These are phyloP conservation scores for Erodium chrysanthum DNA, from an alignment of 441 rosid species.

Conservation along the genomic window DNA sequence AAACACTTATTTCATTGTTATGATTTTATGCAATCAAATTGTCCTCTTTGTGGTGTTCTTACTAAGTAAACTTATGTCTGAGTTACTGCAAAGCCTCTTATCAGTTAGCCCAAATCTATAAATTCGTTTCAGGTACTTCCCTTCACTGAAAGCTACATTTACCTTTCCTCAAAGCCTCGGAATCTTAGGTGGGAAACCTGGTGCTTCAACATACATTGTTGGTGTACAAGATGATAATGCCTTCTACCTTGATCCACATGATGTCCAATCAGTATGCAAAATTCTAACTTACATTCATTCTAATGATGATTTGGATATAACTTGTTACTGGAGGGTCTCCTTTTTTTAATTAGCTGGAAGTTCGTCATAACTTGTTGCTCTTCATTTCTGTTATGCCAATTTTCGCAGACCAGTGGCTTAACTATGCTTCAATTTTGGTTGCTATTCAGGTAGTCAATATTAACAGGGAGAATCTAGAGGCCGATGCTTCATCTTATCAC, in stretches of 20 bases:
- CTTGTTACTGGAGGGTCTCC: too few species aligned
- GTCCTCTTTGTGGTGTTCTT: background rate
- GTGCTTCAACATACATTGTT: constrained; percentile 83
- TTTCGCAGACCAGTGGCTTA: background rate
- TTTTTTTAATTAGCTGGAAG: background rate
- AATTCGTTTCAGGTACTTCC: constrained; percentile 53
- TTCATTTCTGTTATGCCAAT: too few species aligned
- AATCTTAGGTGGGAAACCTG: constrained; percentile 83
- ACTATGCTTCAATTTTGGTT: constrained; percentile 11
- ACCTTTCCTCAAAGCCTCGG: constrained; percentile 92
- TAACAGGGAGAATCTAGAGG: constrained; percentile 38
- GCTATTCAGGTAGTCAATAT: constrained; percentile 49
- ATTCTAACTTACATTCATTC: background rate
- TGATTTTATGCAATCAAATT: background rate
- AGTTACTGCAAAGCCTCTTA: background rate
- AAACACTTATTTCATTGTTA: too few species aligned
- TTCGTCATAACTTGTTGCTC: background rate
- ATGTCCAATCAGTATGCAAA: constrained; percentile 51
- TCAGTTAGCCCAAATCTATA: background rate
- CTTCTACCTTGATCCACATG: constrained; percentile 88
- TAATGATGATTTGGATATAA: too few species aligned
- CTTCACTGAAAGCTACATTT: constrained; percentile 65
- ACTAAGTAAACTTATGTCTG: background rate
- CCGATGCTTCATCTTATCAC: constrained; percentile 77
- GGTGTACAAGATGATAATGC: constrained; percentile 80